Conservation (phyloP, 2,329 filamentous ascomycete genomes). For the Penicillium sp. region DNA sequence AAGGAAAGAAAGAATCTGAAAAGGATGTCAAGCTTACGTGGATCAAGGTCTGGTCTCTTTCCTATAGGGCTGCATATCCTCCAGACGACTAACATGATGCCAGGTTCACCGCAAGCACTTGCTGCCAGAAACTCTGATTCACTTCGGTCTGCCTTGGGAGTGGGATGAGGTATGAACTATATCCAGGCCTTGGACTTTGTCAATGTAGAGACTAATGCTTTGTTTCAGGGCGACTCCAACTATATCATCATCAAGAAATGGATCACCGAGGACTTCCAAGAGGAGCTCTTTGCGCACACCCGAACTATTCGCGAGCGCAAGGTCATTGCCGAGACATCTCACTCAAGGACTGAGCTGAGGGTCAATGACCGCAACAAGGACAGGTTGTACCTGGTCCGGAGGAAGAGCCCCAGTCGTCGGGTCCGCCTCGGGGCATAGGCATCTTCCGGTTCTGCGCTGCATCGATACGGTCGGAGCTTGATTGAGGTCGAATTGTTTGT, state of each 20-base stretch:
- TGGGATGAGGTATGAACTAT: slow-evolving; percentile 43
- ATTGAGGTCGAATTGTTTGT: background rate
- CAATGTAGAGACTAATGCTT: background rate
- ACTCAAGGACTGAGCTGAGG: slow-evolving; percentile 39
- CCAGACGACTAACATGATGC: slow-evolving; percentile 6
- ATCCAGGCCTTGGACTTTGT: background rate
- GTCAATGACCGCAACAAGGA: slow-evolving; percentile 44
- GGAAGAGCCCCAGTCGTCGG: slow-evolving; percentile 40
- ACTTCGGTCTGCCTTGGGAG: slow-evolving; percentile 47
- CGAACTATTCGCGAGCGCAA: slow-evolving; percentile 57
- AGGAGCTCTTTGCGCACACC: slow-evolving; percentile 69
- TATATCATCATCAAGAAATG: slow-evolving; percentile 70
- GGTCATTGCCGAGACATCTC: slow-evolving; percentile 35
- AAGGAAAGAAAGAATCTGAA: slow-evolving; percentile 30
- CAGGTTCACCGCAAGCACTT: slow-evolving; percentile 47
- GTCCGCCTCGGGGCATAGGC: slow-evolving; percentile 32
- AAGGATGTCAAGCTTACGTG: slow-evolving; percentile 38
- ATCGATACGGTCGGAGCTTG: slow-evolving; percentile 7
- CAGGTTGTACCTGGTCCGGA: slow-evolving; percentile 46
- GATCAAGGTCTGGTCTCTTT: slow-evolving; percentile 39
- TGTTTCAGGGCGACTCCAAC: slow-evolving; percentile 53
- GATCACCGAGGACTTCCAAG: slow-evolving; percentile 68
- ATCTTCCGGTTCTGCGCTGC: background rate
- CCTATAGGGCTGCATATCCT: background rate
- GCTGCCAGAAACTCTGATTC: slow-evolving; percentile 45